Conservation (phyloP, 495 filamentous ascomycete genomes). For the Hypoxylon cercidicola region DNA sequence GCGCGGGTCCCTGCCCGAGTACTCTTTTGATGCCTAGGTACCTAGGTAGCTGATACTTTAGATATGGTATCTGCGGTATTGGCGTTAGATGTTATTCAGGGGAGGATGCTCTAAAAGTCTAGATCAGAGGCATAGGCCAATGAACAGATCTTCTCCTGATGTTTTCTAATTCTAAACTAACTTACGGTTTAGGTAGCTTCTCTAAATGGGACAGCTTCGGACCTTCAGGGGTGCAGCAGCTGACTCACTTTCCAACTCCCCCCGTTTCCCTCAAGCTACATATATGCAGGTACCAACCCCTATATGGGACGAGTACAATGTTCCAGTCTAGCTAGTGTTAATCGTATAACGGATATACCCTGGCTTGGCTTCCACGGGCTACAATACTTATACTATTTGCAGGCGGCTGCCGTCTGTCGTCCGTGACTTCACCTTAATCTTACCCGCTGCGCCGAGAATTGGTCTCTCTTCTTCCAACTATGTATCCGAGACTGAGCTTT, state of each 20-base stretch:
- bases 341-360: constrained; percentile 14
- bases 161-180: constrained; percentile 1
- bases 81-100: not conserved
- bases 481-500: constrained; percentile 23
- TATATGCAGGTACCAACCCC: not conserved
- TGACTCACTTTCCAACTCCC: not conserved
- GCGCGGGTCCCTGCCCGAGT: not conserved
- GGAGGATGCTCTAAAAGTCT: not conserved
- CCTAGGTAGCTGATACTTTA: constrained; percentile 5
- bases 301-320: constrained; percentile 7
- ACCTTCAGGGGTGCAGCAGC: constrained; percentile 21
- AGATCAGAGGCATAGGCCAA: not conserved
- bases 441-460: constrained; percentile 13
- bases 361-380: not conserved
- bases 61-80: not conserved
- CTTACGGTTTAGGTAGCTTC: not conserved
- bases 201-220: constrained; percentile 5
- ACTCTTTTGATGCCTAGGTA: too few relatives aligned
- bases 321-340: not conserved
- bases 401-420: constrained; percentile 22
- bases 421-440: constrained; percentile 13
- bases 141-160: constrained; percentile 3
- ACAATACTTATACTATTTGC: not conserved
- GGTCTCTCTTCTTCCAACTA: not conserved
- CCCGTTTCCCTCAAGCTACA: not conserved